Evolutionary conservation across 2,329 filamentous ascomycete species (phyloP).

Genomic region (Atkinsonella texensis): DNA sequence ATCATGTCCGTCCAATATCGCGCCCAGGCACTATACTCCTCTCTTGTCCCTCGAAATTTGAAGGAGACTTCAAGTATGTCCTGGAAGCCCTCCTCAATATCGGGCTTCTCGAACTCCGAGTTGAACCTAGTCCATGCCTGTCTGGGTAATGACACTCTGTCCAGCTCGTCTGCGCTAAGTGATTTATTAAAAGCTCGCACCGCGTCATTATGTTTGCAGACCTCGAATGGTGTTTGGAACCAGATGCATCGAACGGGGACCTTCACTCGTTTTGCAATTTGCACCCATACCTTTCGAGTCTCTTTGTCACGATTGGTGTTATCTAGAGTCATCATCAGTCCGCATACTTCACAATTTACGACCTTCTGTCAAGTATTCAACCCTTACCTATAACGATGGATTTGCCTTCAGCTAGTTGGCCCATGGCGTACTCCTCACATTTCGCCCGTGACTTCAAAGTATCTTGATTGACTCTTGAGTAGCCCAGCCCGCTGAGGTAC

Average conservation of each 20-base stretch:
- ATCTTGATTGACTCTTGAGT: constrained; percentile 84
- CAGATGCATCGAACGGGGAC: constrained; percentile 76
- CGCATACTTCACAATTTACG: constrained; percentile 5
- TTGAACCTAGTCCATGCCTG: constrained; percentile 71
- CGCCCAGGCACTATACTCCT: constrained; percentile 60
- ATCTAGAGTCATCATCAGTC: constrained; percentile 39
- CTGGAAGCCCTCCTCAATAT: constrained; percentile 65
- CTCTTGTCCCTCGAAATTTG: constrained; percentile 55
- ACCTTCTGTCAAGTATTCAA: constrained; percentile 1
- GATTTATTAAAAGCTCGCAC: constrained; percentile 59
- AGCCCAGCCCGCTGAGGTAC: constrained; percentile 64
- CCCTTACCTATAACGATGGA: constrained; percentile 68
- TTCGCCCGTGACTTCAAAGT: constrained; percentile 61
- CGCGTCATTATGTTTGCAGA: constrained; percentile 74
- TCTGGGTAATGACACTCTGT: constrained; percentile 55
- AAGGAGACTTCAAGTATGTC: constrained; percentile 71
- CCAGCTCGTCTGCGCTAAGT: constrained; percentile 66
- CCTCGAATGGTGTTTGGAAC: constrained; percentile 56
- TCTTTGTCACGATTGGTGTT: constrained; percentile 87
- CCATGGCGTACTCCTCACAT: constrained; percentile 59
- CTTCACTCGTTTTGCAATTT: constrained; percentile 55
- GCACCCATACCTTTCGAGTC: constrained; percentile 66
- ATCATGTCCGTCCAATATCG: constrained; percentile 57
- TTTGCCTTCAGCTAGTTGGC: constrained; percentile 49
- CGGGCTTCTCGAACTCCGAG: constrained; percentile 61